Evolutionary conservation across 2,329 filamentous ascomycete species (phyloP), one percentile per base, ranked within the genome.

Genomic region (Monosporascus sp.): DNA sequence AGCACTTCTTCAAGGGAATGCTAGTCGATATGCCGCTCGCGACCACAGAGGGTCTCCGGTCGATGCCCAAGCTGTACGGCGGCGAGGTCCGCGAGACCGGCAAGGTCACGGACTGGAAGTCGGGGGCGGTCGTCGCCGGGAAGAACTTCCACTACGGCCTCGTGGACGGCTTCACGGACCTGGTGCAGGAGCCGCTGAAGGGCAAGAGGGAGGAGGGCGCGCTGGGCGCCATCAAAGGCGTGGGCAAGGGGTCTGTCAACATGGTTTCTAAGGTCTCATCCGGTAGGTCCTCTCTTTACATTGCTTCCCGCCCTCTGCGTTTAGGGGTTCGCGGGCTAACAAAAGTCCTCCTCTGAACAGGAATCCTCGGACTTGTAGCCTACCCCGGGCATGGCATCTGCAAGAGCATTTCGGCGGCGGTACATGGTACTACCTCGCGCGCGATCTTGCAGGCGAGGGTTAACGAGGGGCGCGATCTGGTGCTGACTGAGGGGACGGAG

Each of bases 31-130:
- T 80, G 27, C 72, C 72, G 1, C 69, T 79, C 36, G 77, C 75
- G 1, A 56, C 78, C 1, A 72, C 77, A 0, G 75, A 79, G 58
- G 78, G 78, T 9, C 75, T 80, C 53, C 75, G 78, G 57, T 77
- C 77, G 25, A 73, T 76, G 6, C 78, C 78, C 11, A 34, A 70
- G 66, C 67, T n/a, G 4, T 81, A 79, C 52, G 76, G 76, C 18
- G 76, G 78, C 55, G 68, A 73, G 72, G 78, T 27, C 68, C 54
- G 56, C 6, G 37, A 55, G 27, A 51, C 51, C 25, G 71, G 11
- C 65, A 68, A 46, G 9, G 71, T 80, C 47, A 73, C 68, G 3
- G 75, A 74, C 17, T 69, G 77, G 52, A 70, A 73, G 41, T 73
- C 71, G 15, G 77, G 76, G 11, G 58, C 64, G 11, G 68, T 68